Conservation (phyloP, 352 stramenopile species). For the Plasmopara muralis region DNA sequence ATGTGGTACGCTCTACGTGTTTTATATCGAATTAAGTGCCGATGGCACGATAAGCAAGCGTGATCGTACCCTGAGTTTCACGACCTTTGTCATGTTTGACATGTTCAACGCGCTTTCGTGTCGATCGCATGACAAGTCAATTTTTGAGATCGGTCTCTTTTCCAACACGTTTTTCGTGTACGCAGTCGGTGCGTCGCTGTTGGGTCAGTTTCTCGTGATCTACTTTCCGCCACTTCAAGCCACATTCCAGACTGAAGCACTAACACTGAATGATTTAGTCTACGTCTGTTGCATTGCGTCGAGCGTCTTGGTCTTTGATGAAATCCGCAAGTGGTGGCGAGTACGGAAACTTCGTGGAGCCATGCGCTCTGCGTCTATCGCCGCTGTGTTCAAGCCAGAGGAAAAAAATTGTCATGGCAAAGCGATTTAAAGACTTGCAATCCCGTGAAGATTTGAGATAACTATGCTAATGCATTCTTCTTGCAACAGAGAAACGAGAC, state of each 20-base stretch:
- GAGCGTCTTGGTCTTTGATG: conserved; percentile 90
- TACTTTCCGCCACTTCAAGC: conserved; percentile 94
- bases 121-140: conserved; percentile 90
- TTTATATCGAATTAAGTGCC: conserved; percentile 74
- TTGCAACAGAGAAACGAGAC: conserved; percentile 3
- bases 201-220: conserved; percentile 94
- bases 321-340: conserved; percentile 87
- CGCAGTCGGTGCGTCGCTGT: conserved; percentile 87
- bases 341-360: conserved; percentile 29
- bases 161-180: conserved; percentile 93
- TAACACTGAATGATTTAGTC: conserved; percentile 88
- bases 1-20: conserved; percentile 74
- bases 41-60: conserved; percentile 89
- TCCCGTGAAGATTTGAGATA: conserved; percentile 37
- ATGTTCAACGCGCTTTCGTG: conserved; percentile 98
- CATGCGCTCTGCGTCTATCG: conserved; percentile 30
- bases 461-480: conserved; percentile 14
- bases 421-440: conserved; percentile 56
- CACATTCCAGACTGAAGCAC: conserved; percentile 95
- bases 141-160: conserved; percentile 88
- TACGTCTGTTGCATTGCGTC: conserved; percentile 91
- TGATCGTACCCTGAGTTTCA: conserved; percentile 98
- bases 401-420: conserved; percentile 67
- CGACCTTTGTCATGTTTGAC: conserved; percentile 98
- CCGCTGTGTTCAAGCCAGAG: conserved; percentile 31